A percentile compares a stretch with the other conserved stretches of the same genome.
Evolutionary conservation across 768 basidiomycete species (phyloP).

Genomic region (Calocybe gangraenosa): DNA sequence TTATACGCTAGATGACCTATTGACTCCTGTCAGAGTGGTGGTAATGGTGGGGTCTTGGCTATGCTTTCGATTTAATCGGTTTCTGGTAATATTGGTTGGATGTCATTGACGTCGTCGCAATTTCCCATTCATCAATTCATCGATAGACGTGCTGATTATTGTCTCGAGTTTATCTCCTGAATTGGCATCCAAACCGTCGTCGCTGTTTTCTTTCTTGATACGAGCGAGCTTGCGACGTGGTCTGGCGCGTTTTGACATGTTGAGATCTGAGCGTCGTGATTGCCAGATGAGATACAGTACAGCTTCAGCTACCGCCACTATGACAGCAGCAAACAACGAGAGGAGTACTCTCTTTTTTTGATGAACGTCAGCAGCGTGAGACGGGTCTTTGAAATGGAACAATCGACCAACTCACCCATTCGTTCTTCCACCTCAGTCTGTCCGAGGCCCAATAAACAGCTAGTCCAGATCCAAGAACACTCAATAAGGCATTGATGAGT

Average conservation of each 20-base stretch:
- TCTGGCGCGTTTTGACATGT: constrained; percentile 15
- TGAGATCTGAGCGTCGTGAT: constrained; percentile 34
- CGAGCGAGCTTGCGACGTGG: constrained; percentile 14
- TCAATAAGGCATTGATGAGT: constrained; percentile 68
- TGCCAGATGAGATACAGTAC: constrained; percentile 73
- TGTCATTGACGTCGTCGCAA: constrained; percentile 28
- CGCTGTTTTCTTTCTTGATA: constrained; percentile 36
- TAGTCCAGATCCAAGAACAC: constrained; percentile 59
- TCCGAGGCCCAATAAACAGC: constrained; percentile 75
- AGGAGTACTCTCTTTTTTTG: constrained; percentile 52
- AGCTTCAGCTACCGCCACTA: constrained; percentile 71
- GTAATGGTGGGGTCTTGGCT: background rate
- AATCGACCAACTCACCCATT: constrained; percentile 57
- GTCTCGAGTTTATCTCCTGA: constrained; percentile 1
- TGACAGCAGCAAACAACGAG: constrained; percentile 52
- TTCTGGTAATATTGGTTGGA: background rate
- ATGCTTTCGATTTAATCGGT: background rate
- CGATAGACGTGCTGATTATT: constrained; percentile 10
- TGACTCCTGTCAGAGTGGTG: too few relatives aligned
- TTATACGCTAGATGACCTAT: background rate
- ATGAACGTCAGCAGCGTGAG: background rate
- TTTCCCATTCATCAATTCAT: constrained; percentile 12
- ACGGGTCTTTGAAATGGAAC: background rate
- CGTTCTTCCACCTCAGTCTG: constrained; percentile 57
- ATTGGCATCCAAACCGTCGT: constrained; percentile 2